phyloP scores from a whole-genome alignment of 768 basidiomycete genomes.

The Hypsizygus marmoreus region DNA sequence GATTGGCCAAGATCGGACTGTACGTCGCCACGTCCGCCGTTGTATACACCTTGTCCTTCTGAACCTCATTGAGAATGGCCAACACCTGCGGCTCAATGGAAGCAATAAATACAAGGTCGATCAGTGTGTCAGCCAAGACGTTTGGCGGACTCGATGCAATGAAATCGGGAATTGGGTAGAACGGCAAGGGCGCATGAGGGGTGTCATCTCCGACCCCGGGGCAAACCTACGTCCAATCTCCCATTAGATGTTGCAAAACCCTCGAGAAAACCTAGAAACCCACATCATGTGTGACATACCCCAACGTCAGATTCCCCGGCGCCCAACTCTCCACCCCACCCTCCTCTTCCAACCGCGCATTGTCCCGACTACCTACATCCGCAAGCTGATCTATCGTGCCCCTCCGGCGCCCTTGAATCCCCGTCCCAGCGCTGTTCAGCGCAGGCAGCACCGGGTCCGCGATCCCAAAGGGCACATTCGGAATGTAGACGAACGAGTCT shows the following conservation, averaged over 20 bases:
- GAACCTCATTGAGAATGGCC: constrained; percentile 54
- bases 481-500: constrained; percentile 64
- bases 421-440: constrained; percentile 50
- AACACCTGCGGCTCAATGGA: constrained; percentile 62
- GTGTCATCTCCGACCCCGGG: constrained; percentile 78
- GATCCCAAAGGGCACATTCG: constrained; percentile 49
- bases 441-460: constrained; percentile 56
- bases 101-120: constrained; percentile 78
- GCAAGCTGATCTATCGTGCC: constrained; percentile 37
- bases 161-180: constrained; percentile 56
- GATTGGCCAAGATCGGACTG: constrained; percentile 49
- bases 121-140: constrained; percentile 46
- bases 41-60: constrained; percentile 51
- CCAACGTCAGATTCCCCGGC: constrained; percentile 58
- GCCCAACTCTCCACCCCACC: constrained; percentile 42
- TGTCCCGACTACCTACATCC: constrained; percentile 11
- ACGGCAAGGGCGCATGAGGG: constrained; percentile 60
- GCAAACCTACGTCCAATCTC: constrained; percentile 64
- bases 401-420: constrained; percentile 36
- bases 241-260: no score
- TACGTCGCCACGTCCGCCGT: constrained; percentile 55
- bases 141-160: constrained; percentile 56
- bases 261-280: no score
- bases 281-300: constrained; percentile 82
- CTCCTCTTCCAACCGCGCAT: constrained; percentile 64